phyloP scores from a whole-genome alignment of 352 stramenopile genomes.

The Phytophthora multivora region DNA sequence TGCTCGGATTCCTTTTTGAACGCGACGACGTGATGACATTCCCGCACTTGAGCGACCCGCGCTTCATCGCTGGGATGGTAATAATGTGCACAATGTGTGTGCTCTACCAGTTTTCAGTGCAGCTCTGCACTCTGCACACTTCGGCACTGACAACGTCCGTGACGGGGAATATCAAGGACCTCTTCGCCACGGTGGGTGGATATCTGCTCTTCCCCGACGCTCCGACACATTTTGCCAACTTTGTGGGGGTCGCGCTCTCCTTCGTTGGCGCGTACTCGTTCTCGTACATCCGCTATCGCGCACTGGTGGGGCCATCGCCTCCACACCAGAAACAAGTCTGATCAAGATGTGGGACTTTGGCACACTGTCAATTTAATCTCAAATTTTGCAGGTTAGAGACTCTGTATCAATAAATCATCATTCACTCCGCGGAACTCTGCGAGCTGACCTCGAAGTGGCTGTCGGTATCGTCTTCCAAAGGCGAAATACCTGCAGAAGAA shows the following conservation, averaged over 20 bases:
- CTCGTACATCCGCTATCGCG: conserved; percentile 72
- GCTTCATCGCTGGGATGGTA: conserved; percentile 39
- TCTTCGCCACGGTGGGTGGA: conserved; percentile 61
- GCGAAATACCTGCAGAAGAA: conserved; percentile 65
- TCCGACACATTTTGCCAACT: conserved; percentile 43
- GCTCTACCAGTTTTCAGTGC: conserved; percentile 77
- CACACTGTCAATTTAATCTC: conserved; percentile 10
- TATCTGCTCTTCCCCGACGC: conserved; percentile 70
- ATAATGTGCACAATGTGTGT: conserved; percentile 74
- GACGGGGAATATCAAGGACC: conserved; percentile 79
- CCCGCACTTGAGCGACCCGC: conserved; percentile 23
- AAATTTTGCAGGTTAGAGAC: conserved; percentile 21
- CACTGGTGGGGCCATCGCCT: conserved; percentile 29
- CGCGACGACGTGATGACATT: conserved; percentile 44
- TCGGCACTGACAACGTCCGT: conserved; percentile 77
- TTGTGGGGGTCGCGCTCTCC: conserved; percentile 63
- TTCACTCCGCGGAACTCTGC: conserved; percentile 65
- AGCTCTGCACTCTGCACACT: conserved; percentile 69
- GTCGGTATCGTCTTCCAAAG: conserved; percentile 73
- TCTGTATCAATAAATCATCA: conserved; percentile 45
- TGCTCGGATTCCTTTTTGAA: conserved; percentile 50
- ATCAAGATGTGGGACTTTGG: conserved; percentile 15
- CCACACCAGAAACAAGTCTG: conserved; percentile 17
- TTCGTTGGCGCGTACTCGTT: conserved; percentile 76
- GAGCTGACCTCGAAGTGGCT: conserved; percentile 88